Evolutionary conservation across 768 basidiomycete species (phyloP), one percentile per base, ranked within the genome.

Genomic region (Kwoniella heveanensis): DNA sequence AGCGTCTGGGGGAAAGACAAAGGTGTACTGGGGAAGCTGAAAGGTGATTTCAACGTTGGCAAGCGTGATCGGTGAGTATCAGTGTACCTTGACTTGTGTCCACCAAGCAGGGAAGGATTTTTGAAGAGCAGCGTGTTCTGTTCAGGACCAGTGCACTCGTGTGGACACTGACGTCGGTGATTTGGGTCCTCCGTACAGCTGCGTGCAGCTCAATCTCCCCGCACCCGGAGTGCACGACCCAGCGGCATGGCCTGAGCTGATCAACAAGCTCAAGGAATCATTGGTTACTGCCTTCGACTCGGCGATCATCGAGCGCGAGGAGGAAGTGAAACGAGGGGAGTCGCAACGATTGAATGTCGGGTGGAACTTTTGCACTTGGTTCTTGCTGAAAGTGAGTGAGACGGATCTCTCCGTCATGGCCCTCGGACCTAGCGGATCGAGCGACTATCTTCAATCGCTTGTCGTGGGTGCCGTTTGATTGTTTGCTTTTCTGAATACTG

Each of bases 281-380:
- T 72, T 98, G 10, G 79, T 95, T n/a, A 83, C 83, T 49, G 88
- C 92, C 0, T 93, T 98, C 69, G 92, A 97, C 71, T 79, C 83
- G 19, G 87, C 89, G 1, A 84, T 98, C 44, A 80, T 84, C 10
- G 86, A 87, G 62, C 85, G 92, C 17, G 91, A 94, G 73, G 96
- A 98, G 49, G 93, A 96, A 65, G 89, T 97, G 2, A 88, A 85
- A 71, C 86, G 91, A 37, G 91, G 90, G 0, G 95, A 99, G 74
- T 85, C 86, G 52, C 91, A 97, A 79, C 85, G 91, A 59, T 85
- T 89, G 71, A 90, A 93, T 86, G 92, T 92, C 1, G 95, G 96
- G 9, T 99, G 96, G 96, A 96, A 96, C 76, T 99, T 96, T 77
- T 94, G 93, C 78, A 93, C 90, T 0, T 98, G 94, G 82, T 97